phyloP scores from a whole-genome alignment of 225 moss, liverwort and hornwort genomes.

The Straminergon stramineum region DNA sequence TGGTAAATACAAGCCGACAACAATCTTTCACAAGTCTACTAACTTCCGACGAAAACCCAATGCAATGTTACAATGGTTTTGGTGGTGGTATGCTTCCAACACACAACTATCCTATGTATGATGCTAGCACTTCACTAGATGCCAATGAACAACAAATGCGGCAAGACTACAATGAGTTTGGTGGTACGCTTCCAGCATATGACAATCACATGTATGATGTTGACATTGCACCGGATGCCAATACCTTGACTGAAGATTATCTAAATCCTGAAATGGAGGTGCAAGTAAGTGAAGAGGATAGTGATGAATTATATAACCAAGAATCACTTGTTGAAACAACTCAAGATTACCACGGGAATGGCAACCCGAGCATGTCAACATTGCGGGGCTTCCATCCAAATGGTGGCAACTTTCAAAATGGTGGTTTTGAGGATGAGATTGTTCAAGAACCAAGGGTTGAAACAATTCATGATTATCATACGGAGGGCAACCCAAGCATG shows the following conservation, averaged over 20 bases:
- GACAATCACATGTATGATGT: neutral
- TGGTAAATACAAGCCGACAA: neutral
- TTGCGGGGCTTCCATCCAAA: neutral
- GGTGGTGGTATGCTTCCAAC: neutral
- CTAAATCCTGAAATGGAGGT: neutral
- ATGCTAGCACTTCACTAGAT: neutral
- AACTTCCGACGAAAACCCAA: neutral
- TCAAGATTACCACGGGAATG: neutral
- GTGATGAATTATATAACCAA: too few relatives aligned
- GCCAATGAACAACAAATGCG: too few relatives aligned
- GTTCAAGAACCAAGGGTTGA: accelerated
- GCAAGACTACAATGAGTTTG: too few relatives aligned
- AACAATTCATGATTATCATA: too few relatives aligned
- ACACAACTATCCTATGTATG: neutral
- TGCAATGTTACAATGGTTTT: too few relatives aligned
- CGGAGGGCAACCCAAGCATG: neutral
- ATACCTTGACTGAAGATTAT: neutral
- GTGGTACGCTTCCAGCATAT: accelerated
- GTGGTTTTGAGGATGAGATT: accelerated
- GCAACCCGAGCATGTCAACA: neutral
- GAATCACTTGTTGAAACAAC: neutral
- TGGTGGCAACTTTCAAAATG: neutral
- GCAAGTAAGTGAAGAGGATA: neutral
- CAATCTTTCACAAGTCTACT: neutral
- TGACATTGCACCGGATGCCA: neutral